phyloP scores from a whole-genome alignment of 345 rosid species.

The Eutrema japonicum region DNA sequence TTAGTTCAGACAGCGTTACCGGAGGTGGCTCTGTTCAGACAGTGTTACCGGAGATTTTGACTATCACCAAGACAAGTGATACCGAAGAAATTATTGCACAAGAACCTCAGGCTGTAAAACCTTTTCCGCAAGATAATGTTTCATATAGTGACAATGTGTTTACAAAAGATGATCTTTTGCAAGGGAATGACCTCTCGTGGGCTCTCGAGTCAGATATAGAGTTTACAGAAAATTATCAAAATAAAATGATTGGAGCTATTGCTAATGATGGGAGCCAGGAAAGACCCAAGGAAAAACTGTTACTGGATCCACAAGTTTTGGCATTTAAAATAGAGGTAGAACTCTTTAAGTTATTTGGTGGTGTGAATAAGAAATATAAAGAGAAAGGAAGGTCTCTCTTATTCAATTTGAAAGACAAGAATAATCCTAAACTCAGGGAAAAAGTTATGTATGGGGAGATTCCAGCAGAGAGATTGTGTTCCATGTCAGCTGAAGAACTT shows the following conservation, averaged over 20 bases:
- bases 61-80: conserved; percentile 29
- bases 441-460: conserved; percentile 78
- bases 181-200: conserved; percentile 87
- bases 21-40: conserved; percentile 22
- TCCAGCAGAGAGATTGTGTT: conserved; percentile 66
- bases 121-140: conserved; percentile 54
- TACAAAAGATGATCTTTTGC: conserved; percentile 81
- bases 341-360: conserved; percentile 78
- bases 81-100: conserved; percentile 37
- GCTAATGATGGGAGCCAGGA: conserved; percentile 32
- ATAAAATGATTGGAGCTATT: conserved; percentile 37
- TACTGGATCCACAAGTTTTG: conserved; percentile 54
- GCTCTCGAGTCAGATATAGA: conserved; percentile 55
- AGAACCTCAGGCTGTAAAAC: conserved; percentile 43
- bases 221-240: conserved; percentile 39
- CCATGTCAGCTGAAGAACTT: conserved; percentile 93
- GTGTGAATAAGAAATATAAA: conserved; percentile 90
- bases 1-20: neutral
- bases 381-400: conserved; percentile 89
- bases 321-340: conserved; percentile 73
- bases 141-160: conserved; percentile 62
- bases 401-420: conserved; percentile 89
- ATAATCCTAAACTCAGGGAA: conserved; percentile 84
- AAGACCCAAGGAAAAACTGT: conserved; percentile 24
- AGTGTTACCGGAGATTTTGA: conserved; percentile 35